These are phyloP conservation scores for Saccharum hybrid DNA, from an alignment of 202 grass and related monocot species.

Conservation along the genomic window DNA sequence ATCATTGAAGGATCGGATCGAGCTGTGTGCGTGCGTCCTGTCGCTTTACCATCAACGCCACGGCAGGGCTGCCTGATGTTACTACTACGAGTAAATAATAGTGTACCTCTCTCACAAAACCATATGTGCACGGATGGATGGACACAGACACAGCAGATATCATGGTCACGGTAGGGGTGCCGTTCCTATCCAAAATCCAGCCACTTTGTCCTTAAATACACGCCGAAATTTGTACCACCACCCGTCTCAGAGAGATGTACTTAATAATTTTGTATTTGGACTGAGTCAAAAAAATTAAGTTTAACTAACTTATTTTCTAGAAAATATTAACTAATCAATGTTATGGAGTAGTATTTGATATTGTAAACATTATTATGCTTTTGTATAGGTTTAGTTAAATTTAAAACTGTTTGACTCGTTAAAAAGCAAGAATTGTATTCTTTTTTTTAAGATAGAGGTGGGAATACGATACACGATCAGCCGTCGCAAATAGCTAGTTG, in stretches of 20 bases:
- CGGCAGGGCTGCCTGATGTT: neutral
- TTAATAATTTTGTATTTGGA: too few species aligned
- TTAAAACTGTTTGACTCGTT: too few species aligned
- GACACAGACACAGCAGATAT: neutral
- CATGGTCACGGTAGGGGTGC: slow-evolving; percentile 26
- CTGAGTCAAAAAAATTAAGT: too few species aligned
- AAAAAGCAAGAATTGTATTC: too few species aligned
- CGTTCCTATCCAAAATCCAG: slow-evolving; percentile 30
- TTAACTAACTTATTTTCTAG: too few species aligned
- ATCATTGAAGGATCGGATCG: slow-evolving; percentile 23
- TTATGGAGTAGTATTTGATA: too few species aligned
- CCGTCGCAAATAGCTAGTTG: neutral
- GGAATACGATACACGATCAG: too few species aligned
- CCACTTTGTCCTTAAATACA: slow-evolving; percentile 19
- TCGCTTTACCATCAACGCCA: slow-evolving; percentile 7
- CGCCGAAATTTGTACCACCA: neutral
- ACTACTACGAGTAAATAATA: neutral
- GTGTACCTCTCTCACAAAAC: too few species aligned
- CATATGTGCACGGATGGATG: neutral
- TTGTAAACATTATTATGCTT: too few species aligned
- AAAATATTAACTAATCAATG: too few species aligned
- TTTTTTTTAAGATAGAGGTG: too few species aligned
- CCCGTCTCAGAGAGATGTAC: neutral
- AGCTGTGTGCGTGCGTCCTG: neutral
- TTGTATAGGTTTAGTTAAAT: too few species aligned